phyloP scores from a whole-genome alignment of 225 moss, liverwort and hornwort genomes.

The Pseudoscleropodium purum region DNA sequence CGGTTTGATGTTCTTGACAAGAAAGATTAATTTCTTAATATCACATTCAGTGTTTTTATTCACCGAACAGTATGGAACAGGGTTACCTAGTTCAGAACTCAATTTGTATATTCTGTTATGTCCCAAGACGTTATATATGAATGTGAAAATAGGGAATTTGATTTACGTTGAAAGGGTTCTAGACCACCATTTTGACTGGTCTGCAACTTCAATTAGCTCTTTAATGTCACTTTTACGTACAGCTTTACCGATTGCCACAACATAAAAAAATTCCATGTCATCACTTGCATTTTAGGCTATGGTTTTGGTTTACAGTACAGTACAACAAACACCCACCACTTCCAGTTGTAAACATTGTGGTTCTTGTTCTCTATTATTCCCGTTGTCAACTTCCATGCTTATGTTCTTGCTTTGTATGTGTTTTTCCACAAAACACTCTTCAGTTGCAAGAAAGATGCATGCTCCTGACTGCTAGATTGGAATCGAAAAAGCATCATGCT shows the following conservation, averaged over 20 bases:
- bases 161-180: background rate
- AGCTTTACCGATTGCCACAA: background rate
- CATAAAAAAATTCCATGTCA: background rate
- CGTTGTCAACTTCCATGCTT: background rate
- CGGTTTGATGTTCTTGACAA: background rate
- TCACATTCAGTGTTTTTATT: background rate
- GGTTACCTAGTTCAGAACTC: background rate
- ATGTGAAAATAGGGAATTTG: background rate
- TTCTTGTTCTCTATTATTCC: background rate
- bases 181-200: background rate
- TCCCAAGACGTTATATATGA: background rate
- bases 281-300: background rate
- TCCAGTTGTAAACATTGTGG: background rate
- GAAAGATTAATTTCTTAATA: background rate
- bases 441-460: background rate
- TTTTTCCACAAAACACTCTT: background rate
- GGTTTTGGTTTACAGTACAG: background rate
- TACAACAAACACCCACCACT: background rate
- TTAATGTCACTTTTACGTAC: background rate
- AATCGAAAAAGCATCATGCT: background rate
- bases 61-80: background rate
- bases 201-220: background rate
- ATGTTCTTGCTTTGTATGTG: background rate
- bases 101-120: background rate
- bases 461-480: background rate